These are phyloP conservation scores for Metarhizium rileyi DNA, from an alignment of 2,329 filamentous ascomycete genomes.

Conservation along the genomic window DNA sequence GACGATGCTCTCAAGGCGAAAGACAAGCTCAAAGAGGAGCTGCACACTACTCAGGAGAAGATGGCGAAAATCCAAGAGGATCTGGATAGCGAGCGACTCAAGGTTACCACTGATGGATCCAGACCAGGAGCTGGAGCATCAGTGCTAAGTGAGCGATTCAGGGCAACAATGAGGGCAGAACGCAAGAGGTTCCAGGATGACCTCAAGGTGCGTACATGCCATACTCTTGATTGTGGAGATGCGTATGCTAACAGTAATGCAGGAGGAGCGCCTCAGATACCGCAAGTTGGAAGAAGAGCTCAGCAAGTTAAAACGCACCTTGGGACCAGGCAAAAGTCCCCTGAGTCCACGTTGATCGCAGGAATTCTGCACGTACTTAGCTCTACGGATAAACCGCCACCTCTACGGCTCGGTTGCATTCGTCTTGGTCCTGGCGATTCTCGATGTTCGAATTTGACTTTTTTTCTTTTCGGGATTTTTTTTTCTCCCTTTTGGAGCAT, in stretches of 20 bases:
- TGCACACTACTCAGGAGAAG: constrained; percentile 25
- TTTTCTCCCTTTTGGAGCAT: not conserved
- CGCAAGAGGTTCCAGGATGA: constrained; percentile 48
- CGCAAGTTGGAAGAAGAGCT: constrained; percentile 43
- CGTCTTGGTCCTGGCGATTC: too few species aligned
- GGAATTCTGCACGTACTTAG: too few species aligned
- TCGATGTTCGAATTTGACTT: not conserved
- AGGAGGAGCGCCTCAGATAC: constrained; percentile 40
- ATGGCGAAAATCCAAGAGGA: constrained; percentile 37
- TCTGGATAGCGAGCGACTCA: constrained; percentile 40
- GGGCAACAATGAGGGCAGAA: constrained; percentile 46
- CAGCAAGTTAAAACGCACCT: constrained; percentile 30
- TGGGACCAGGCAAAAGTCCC: constrained; percentile 33
- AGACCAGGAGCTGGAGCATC: constrained; percentile 34
- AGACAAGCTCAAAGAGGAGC: constrained; percentile 30
- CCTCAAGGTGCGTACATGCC: constrained; percentile 30
- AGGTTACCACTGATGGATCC: constrained; percentile 25
- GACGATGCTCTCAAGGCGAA: constrained; percentile 20
- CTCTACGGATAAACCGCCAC: too few species aligned
- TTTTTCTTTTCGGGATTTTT: not conserved
- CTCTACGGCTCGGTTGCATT: too few species aligned
- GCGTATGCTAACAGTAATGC: constrained; percentile 18
- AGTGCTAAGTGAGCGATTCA: constrained; percentile 47
- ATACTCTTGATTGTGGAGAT: not conserved
- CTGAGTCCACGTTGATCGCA: constrained; percentile 28